phyloP scores from a whole-genome alignment of 352 stramenopile species.

The Phytophthora fragariaefolia region DNA sequence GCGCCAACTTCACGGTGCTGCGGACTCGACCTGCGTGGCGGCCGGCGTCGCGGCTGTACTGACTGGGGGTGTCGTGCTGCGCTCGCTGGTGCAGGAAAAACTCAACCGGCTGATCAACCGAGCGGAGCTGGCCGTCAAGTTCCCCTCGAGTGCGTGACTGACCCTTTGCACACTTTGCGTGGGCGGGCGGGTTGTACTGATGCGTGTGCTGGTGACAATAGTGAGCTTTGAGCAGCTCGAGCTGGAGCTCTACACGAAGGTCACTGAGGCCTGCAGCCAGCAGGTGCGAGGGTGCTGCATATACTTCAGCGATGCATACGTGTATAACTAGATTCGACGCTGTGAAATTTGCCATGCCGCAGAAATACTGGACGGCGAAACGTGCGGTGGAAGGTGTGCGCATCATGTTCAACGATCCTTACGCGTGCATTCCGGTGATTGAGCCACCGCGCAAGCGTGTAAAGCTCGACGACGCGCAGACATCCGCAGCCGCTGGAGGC shows the following conservation, averaged over 20 bases:
- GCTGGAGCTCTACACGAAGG: constrained; percentile 77
- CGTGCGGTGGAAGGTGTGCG: constrained; percentile 79
- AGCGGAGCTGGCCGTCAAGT: constrained; percentile 84
- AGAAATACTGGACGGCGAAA: constrained; percentile 77
- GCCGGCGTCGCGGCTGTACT: background rate
- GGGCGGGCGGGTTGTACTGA: background rate
- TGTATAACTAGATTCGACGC: background rate
- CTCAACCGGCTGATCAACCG: constrained; percentile 85
- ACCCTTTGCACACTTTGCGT: no score
- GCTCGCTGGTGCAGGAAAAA: constrained; percentile 66
- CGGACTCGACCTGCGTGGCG: background rate
- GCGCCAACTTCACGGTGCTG: constrained; percentile 73
- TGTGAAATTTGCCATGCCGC: background rate
- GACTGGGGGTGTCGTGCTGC: constrained; percentile 1
- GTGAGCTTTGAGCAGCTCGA: constrained; percentile 89
- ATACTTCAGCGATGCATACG: no score
- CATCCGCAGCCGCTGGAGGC: constrained; percentile 9
- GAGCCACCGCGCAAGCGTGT: constrained; percentile 77
- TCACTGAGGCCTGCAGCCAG: constrained; percentile 63
- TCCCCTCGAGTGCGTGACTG: constrained; percentile 51
- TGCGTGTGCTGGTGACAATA: constrained; percentile 19
- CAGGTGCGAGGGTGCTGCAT: constrained; percentile 42
- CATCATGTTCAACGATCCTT: constrained; percentile 79
- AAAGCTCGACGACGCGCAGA: constrained; percentile 53
- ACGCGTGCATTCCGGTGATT: constrained; percentile 72